Base-by-base conservation (phyloP, 2,329 filamentous ascomycete species). In the Pestalotiopsis sp. region DNA sequence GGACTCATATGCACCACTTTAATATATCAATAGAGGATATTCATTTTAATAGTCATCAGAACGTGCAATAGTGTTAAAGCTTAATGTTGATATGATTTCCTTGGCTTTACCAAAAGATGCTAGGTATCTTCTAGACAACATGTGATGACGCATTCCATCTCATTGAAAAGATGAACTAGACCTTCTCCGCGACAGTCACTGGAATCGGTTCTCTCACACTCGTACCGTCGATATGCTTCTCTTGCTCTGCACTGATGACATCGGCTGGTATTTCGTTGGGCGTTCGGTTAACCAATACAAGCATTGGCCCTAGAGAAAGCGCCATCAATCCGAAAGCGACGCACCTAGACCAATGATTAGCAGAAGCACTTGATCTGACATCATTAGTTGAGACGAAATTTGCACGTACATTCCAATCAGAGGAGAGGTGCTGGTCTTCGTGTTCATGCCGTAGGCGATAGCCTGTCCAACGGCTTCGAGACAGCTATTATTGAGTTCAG, bases 371-470 rank as follows among this genome's bases (percentile, higher is more conserved):
- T 45, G 4, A 64, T 20, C 61, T 4, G 68, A 55, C n/a, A 17
- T 0, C 55, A 17, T 14, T 25, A 55, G 17, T 69, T 20, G 38
- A 2, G 45, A 64, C 25, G 3, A 36, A 9, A 2, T 9, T 36
- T 36, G 31, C 31, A 76, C 79, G 9, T 76, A 82, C 80, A 82
- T 81, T 69, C 80, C 80, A 67, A 80, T 72, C 4, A 82, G 69
- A 39, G 80, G 79, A 58, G 76, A 74, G 31, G 76, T 78, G 39
- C 76, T 75, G 27, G 78, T 81, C 63, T 81, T 78, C 17, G 80
- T 81, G 66, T 82, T 82, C 76, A 82, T 81, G 39, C 79, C 79
- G 12, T 81, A 81, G 0, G 80, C 78, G 69, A 82, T 78, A 3
- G 80, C 80, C 69, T 82, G 80, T 23, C 80, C 80, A 27, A 81